phyloP scores from a whole-genome alignment of 768 basidiomycete genomes.

The Leccinum pellstonianum region DNA sequence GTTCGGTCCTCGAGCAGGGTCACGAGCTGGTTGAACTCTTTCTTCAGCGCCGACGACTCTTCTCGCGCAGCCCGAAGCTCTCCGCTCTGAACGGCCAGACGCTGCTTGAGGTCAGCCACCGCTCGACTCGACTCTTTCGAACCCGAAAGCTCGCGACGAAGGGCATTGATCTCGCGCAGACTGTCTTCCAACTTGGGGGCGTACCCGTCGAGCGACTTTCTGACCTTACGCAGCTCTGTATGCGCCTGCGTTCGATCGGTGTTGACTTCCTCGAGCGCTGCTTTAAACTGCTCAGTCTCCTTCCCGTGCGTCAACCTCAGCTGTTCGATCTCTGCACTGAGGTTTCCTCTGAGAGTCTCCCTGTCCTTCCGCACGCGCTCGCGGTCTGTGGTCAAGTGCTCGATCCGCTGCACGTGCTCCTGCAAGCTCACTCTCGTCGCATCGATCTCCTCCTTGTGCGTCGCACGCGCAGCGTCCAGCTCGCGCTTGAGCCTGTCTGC shows the following conservation, averaged over 20 bases:
- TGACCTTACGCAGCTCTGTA: constrained; percentile 21
- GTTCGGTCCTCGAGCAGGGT: constrained; percentile 41
- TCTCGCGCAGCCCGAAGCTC: constrained; percentile 25
- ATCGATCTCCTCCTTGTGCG: constrained; percentile 16
- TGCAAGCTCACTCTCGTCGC: constrained; percentile 17
- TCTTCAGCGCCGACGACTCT: constrained; percentile 29
- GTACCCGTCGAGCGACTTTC: constrained; percentile 20
- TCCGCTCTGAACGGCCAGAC: constrained; percentile 19
- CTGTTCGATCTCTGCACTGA: constrained; percentile 25
- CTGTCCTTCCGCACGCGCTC: constrained; percentile 27
- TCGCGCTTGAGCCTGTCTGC: constrained; percentile 16
- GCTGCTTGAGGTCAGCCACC: constrained; percentile 16
- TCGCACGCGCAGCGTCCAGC: constrained; percentile 2
- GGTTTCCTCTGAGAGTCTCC: constrained; percentile 15
- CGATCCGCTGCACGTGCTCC: constrained; percentile 21
- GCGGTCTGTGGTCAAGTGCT: constrained; percentile 22
- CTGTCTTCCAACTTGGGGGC: constrained; percentile 20
- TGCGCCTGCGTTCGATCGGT: constrained; percentile 19
- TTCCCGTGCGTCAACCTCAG: constrained; percentile 15
- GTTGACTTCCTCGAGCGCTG: constrained; percentile 28
- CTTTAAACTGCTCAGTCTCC: constrained; percentile 17
- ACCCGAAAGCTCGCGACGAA: constrained; percentile 16
- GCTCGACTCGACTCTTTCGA: constrained; percentile 13
- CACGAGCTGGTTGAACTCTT: constrained; percentile 28
- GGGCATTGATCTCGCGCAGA: constrained; percentile 17